Evolutionary conservation across 352 stramenopile genomes (phyloP), one percentile per base, ranked within the genome.

Genomic region (Pythium oligandrum): DNA sequence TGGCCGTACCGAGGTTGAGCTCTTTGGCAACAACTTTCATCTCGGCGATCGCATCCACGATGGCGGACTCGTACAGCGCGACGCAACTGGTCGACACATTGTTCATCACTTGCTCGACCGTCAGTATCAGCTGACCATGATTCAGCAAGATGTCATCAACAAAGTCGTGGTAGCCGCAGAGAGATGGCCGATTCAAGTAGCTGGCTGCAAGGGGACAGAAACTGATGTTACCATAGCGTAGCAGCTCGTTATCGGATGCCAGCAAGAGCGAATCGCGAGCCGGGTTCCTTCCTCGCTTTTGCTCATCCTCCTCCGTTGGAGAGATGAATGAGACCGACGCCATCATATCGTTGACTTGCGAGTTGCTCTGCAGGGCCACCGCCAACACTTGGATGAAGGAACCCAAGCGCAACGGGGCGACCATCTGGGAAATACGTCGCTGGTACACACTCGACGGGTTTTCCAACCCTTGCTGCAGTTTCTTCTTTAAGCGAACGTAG

Each of bases 121-220:
- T 67, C 7, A 66, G 48, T 30, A 75, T 63, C 4, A 86, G 36
- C 55, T 75, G 65, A 0, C 36, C 49, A 32, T 82, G 60, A 49
- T 71, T 78, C 31, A 86, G 53, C 6, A 82, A 45, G 10, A 82
- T 69, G 44, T 86, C 75, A 46, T 86, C 75, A 6, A 86, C 51
- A 40, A 86, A 75, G 51, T 86, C 75, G 55, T 80, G 60, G 60
- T 75, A 82, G 1, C 75, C 75, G 17, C 68, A 80, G 9, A 83
- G 34, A 2, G 71, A 82, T 7, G n/a, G 39, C 33, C 59, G 53
- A 0, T 50, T 58, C 17, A 86, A 40, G 49, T 83, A 83, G 40
- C 78, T 74, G n/a, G 57, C 48, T 30, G 75, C 68, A 1, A 76
- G 39, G 1, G 44, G 12, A 5, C 60, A 63, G 45, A 83, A 82